A percentile compares a stretch with the other conserved stretches of the same genome.
phyloP scores from a whole-genome alignment of 1,139 yeast species.

The Kodamaea fungicola region DNA sequence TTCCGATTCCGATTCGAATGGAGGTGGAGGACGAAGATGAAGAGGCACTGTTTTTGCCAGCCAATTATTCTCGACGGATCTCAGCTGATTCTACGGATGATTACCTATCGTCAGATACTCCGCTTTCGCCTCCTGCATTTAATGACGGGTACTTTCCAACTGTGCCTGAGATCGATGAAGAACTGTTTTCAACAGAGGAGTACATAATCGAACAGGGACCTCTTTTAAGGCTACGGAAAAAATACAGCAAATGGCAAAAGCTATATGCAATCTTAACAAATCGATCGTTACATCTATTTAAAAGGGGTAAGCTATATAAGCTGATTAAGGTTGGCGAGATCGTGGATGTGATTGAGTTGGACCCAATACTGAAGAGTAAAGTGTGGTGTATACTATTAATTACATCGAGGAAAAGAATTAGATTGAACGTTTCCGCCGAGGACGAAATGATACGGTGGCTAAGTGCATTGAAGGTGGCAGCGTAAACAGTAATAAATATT shows the following conservation, averaged over 20 bases:
- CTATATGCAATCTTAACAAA: conserved; percentile 44
- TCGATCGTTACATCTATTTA: conserved; percentile 38
- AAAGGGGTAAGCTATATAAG: conserved; percentile 22
- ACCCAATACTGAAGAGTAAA: conserved; percentile 42
- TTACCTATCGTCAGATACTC: conserved; percentile 3
- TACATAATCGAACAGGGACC: conserved; percentile 42
- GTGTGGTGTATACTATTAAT: conserved; percentile 47
- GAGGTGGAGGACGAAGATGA: background rate
- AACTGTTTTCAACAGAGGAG: conserved; percentile 17
- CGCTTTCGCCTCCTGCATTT: conserved; percentile 6
- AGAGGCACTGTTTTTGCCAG: background rate
- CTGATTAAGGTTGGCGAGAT: conserved; percentile 33
- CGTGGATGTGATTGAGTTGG: conserved; percentile 54
- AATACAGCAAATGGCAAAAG: conserved; percentile 48
- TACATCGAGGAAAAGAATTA: conserved; percentile 42
- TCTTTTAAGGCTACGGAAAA: conserved; percentile 35
- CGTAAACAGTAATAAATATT: too few species aligned
- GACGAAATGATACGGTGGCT: conserved; percentile 51
- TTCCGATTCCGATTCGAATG: too few species aligned
- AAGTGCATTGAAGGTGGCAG: conserved; percentile 29
- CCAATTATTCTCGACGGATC: conserved; percentile 1
- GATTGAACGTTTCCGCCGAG: conserved; percentile 45
- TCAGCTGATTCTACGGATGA: conserved; percentile 1
- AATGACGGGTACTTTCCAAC: background rate
- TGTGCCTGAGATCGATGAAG: background rate